Conservation (phyloP, 2,329 filamentous ascomycete genomes). For the Allantophomopsis lycopodina region DNA sequence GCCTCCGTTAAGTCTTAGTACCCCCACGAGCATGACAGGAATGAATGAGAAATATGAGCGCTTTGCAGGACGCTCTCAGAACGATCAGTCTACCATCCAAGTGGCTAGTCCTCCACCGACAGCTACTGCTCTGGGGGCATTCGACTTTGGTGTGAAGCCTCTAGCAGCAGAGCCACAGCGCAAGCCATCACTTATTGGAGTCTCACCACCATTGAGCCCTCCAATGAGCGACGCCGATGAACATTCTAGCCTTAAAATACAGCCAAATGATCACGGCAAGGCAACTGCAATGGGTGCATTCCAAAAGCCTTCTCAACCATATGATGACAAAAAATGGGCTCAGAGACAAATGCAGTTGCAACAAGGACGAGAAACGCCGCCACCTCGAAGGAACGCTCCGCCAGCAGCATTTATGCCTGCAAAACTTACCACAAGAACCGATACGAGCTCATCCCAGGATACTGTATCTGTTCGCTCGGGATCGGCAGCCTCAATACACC, state of each 20-base stretch:
- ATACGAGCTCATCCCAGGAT: background rate
- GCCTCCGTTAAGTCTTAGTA: conserved; percentile 11
- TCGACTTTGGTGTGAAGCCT: conserved; percentile 21
- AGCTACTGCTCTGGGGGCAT: conserved; percentile 22
- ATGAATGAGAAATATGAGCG: conserved; percentile 32
- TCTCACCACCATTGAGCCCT: conserved; percentile 48
- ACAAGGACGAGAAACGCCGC: conserved; percentile 51
- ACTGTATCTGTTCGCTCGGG: background rate
- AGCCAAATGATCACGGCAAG: conserved; percentile 68
- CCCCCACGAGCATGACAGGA: conserved; percentile 17
- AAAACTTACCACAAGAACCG: background rate
- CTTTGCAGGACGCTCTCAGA: conserved; percentile 34
- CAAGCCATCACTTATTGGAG: conserved; percentile 15
- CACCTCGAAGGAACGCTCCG: conserved; percentile 22
- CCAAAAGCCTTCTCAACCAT: conserved; percentile 60
- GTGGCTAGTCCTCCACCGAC: conserved; percentile 29
- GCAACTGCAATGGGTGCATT: conserved; percentile 62
- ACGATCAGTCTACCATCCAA: conserved; percentile 57
- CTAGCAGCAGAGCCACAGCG: conserved; percentile 14
- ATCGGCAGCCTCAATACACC: no score
- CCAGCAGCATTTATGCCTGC: conserved; percentile 9
- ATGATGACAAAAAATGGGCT: conserved; percentile 75
- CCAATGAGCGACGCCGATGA: conserved; percentile 63
- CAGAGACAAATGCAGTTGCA: conserved; percentile 74
- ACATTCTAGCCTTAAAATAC: conserved; percentile 46